These are phyloP conservation scores for Arthrobotrys sinensis DNA, from an alignment of 2,329 filamentous ascomycete species.

Conservation along the genomic window DNA sequence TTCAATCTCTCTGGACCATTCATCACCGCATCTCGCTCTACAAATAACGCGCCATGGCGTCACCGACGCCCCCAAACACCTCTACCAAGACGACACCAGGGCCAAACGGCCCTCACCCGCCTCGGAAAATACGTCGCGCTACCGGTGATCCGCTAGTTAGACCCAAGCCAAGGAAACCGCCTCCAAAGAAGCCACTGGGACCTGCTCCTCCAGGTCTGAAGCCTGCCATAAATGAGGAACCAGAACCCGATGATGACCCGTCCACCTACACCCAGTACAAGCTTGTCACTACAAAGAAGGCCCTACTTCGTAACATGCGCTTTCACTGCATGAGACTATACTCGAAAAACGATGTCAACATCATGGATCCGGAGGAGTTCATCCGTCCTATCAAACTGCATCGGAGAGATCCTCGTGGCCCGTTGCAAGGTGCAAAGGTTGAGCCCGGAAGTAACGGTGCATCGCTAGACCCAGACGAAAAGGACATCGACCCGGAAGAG, in stretches of 20 bases:
- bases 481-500: constrained; percentile 78
- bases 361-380: constrained; percentile 85
- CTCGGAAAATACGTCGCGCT: constrained; percentile 52
- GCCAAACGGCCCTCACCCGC: constrained; percentile 34
- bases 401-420: constrained; percentile 85
- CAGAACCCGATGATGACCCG: constrained; percentile 56
- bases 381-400: constrained; percentile 89
- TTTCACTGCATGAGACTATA: constrained; percentile 90
- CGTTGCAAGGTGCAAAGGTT: constrained; percentile 75
- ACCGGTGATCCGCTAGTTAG: constrained; percentile 54
- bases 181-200: constrained; percentile 47
- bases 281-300: constrained; percentile 85
- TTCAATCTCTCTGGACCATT: too few species aligned
- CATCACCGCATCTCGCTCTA: background rate
- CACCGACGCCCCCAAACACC: constrained; percentile 46
- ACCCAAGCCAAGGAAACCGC: constrained; percentile 52
- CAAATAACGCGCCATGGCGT: constrained; percentile 51
- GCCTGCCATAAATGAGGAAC: constrained; percentile 22
- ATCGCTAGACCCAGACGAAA: constrained; percentile 68
- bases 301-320: constrained; percentile 82
- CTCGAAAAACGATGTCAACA: constrained; percentile 75
- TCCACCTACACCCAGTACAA: constrained; percentile 72
- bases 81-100: constrained; percentile 39
- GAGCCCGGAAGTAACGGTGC: constrained; percentile 73
- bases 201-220: constrained; percentile 27